Evolutionary conservation across 2,329 filamentous ascomycete genomes (phyloP).

Genomic region (Penicillium sp.): DNA sequence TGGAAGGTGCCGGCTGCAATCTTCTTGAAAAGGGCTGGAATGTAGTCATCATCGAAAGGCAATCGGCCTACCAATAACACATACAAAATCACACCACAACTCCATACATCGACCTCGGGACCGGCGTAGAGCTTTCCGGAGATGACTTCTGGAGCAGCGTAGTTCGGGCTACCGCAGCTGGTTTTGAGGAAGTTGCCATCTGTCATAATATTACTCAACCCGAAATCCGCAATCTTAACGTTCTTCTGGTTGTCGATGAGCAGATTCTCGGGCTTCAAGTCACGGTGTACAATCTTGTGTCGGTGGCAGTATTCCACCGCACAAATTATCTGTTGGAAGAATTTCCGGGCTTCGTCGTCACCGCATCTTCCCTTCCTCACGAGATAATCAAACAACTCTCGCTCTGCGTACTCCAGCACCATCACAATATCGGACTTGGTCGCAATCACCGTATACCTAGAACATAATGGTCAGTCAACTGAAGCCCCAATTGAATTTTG

Average conservation of each 20-base stretch:
- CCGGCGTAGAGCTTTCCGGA: constrained; percentile 96
- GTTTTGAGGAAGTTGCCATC: constrained; percentile 99
- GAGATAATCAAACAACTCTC: constrained; percentile 97
- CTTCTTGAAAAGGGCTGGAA: constrained; percentile 95
- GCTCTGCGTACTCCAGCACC: constrained; percentile 96
- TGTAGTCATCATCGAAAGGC: constrained; percentile 98
- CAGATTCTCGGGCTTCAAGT: constrained; percentile 95
- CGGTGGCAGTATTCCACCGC: constrained; percentile 98
- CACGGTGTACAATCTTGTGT: constrained; percentile 97
- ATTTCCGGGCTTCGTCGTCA: constrained; percentile 88
- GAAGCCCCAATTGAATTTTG: not conserved
- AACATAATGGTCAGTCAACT: constrained; percentile 16
- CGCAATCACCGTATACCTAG: constrained; percentile 92
- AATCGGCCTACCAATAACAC: constrained; percentile 66
- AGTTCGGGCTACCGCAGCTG: constrained; percentile 96
- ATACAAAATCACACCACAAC: constrained; percentile 64
- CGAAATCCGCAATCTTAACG: constrained; percentile 99
- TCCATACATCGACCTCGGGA: constrained; percentile 91
- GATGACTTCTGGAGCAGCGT: constrained; percentile 96
- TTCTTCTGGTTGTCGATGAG: constrained; percentile 93
- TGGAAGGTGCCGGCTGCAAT: constrained; percentile 93
- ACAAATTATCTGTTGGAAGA: constrained; percentile 99
- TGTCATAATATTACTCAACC: constrained; percentile 99
- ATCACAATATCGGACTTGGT: constrained; percentile 94
- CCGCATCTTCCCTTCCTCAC: constrained; percentile 89